Base-by-base conservation (phyloP, 2,329 filamentous ascomycete species). In the Colletotrichum scovillei region DNA sequence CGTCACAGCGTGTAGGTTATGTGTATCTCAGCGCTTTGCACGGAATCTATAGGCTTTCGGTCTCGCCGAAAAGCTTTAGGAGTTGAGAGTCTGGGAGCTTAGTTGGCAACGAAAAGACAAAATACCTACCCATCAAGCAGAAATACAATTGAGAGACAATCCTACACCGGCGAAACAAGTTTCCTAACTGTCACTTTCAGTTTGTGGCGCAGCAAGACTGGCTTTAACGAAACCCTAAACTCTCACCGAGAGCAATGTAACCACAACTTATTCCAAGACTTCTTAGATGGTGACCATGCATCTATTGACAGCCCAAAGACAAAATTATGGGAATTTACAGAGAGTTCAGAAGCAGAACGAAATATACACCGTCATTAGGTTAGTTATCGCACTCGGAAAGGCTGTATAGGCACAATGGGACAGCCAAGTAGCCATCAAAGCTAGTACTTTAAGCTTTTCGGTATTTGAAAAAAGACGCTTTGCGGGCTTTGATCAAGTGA, bases 361-460 rank as follows among this genome's bases (percentile, higher is more conserved):
- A 69, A 69, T 73, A 19, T 19, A 11, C 62, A 69, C 52, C 46
- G 30, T 16, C 42, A 32, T 53, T 19, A 42, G 38, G 14, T 42
- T 7, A 32, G 38, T 56, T 19, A 66, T 73, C 70, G 59, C 24
- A 56, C 16, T 55, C 30, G 59, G 53, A 60, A 69, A 55, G 52
- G n/a, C 26, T 63, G 66, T 38, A 49, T 22, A 22, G 53, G 32
- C 11, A 35, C 32, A 12, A 35, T 12, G 11, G 11, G 30, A 35
- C 55, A 59, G 42, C 12, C 19, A 49, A 49, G 7, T 49, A 7
- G 42, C n/a, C 53, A 46, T 24, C 32, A 30, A 63, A 38, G 56
- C 26, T 56, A 67, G 66, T 57, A 28, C 49, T 70, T 73, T 73
- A 69, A 69, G 59, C 66, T 73, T 73, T 70, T 66, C 70, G 70